A percentile compares a stretch with the other conserved stretches of the same genome.
Evolutionary conservation across 805 yeast genomes (phyloP).

Genomic region (Teunomyces pallodes): DNA sequence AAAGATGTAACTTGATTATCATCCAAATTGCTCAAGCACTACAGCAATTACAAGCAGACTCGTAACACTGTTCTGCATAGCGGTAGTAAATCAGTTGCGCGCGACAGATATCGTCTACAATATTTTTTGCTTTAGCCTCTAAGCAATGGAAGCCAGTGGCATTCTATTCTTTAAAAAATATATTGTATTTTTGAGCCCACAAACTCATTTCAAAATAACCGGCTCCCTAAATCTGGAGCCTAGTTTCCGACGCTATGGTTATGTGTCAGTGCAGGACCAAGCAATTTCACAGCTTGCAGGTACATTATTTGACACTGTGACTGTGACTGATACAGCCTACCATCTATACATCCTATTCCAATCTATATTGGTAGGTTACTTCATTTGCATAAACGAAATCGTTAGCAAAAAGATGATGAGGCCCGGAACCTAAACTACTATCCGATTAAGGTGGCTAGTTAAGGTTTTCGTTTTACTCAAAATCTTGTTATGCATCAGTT

Average conservation of each 20-base stretch:
- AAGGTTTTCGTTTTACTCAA: not conserved
- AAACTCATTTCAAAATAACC: not conserved
- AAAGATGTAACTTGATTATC: no score
- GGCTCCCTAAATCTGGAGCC: slow-evolving; percentile 1
- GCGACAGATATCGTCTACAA: not conserved
- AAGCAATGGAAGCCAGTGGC: not conserved
- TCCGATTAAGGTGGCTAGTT: not conserved
- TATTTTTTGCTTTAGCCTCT: not conserved
- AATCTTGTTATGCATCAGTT: not conserved
- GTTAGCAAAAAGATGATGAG: not conserved
- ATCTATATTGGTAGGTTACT: not conserved
- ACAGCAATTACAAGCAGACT: not conserved
- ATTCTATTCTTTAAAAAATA: not conserved
- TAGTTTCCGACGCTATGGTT: not conserved
- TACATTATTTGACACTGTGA: not conserved
- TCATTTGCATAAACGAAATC: not conserved
- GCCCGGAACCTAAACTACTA: not conserved
- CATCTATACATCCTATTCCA: no score
- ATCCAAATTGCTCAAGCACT: no score
- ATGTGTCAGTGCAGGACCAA: not conserved
- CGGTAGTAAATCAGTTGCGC: not conserved
- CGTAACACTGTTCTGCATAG: not conserved
- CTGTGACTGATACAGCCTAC: not conserved
- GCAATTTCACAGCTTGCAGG: not conserved
- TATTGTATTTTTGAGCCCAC: not conserved